Base-by-base conservation (phyloP, 805 yeast species). In the Starmerella khaoyaiensis region DNA sequence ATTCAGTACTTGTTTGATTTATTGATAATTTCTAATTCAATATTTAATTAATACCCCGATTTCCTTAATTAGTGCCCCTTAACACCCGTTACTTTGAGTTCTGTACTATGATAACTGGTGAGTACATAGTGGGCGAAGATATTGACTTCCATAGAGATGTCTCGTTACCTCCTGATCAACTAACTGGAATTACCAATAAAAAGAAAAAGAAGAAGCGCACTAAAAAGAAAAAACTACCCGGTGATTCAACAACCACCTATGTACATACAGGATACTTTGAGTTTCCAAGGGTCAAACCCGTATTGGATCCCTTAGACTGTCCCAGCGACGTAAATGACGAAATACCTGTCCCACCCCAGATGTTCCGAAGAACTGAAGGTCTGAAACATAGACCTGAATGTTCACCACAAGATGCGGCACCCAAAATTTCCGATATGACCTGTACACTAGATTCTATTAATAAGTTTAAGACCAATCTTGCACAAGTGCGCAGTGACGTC, bases 41-140 rank as follows among this genome's bases (percentile, higher is more conserved):
- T 23, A 23, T 23, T 23, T 23, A n/a, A 23, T n/a, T 23, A n/a
- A 23, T n/a, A n/a, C n/a, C n/a, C n/a, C n/a, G n/a, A 23, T n/a
- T 11, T n/a, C 26, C 12, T n/a, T 11, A n/a, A n/a, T 11, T 11
- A n/a, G n/a, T 23, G n/a, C 26, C 12, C 9, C 14, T 10, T 9
- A 10, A 28, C 37, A 33, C 36, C 16, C 33, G 10, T 31, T 22
- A 11, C 10, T 10, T 10, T 14, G 9, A 8, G 18, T 11, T 17
- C 11, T n/a, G 7, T 9, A 18, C 8, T 10, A 48, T 48, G 52
- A 47, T 44, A 21, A 44, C 41, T 39, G 47, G 49, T 17, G 48
- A 49, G 34, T 48, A 40, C 35, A 45, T 48, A 11, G 48, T 48
- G n/a, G 51, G 53, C 36, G 37, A 45, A 21, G 53, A 48, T 37